Evolutionary conservation across 805 yeast genomes (phyloP), one percentile per base, ranked within the genome.

Genomic region (Cyberlindnera subsufficiens): DNA sequence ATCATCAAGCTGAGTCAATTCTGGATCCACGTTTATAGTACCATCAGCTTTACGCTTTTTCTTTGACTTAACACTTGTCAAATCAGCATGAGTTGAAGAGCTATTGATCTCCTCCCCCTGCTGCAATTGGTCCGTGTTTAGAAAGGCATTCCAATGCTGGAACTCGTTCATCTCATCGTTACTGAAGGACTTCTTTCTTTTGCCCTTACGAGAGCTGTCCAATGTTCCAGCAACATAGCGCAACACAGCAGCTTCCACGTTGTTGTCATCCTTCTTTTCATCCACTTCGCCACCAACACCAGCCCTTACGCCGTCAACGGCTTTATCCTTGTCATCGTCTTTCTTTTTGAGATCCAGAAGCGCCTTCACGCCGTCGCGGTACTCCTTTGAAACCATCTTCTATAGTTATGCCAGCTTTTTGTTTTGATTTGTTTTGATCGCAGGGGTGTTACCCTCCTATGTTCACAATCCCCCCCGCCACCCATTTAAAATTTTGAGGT

Each of bases 241-340:
- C 77, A 84, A 71, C 15, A 85, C 89, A 0, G 89, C 93, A 15
- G 85, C 93, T 54, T 83, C 93, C 3, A 83, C 93, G 13, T 77
- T 78, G 44, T 72, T 65, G 32, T 63, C 68, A 37, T 63, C 63
- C 25, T 55, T 38, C 10, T 42, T 41, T 18, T 45, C 49, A 5
- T 42, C 40, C 6, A 32, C 47, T 6, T 44, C 43, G n/a, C n/a
- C 32, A n/a, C 32, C 19, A 13, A 7, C 35, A 17, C n/a, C 32
- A 27, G n/a, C 29, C 34, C 10, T 18, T 32, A 15, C 35, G 16
- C 8, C 48, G 13, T 46, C 47, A 14, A 4, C 40, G 13, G 25
- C 34, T 14, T 30, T 42, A 27, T 25, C 35, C 32, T 42, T 47
- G 14, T 39, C 40, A 16, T 46, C 51, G 11, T 56, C 55, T 34